Percentiles rank a stretch among this genome's conserved stretches.
Evolutionary conservation across 345 rosid species (phyloP).

Genomic region (Hypericum perforatum): DNA sequence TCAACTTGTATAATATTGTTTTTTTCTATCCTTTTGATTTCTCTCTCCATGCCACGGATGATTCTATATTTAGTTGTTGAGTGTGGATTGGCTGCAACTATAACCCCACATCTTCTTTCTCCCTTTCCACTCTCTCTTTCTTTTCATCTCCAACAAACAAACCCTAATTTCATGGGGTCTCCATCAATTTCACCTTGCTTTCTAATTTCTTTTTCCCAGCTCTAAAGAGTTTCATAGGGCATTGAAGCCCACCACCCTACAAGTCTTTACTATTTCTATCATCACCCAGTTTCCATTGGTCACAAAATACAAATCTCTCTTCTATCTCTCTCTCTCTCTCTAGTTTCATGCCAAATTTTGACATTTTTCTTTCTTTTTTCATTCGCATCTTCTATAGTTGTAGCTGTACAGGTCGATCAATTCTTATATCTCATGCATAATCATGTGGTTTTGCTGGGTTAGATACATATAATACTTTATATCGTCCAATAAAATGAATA

Average conservation of each 20-base stretch:
- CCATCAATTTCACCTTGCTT: conserved; percentile 17
- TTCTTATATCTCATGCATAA: conserved; percentile 2
- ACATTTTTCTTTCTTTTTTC: not conserved
- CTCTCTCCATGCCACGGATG: not conserved
- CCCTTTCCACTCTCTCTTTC: conserved; percentile 17
- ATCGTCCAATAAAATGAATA: not conserved
- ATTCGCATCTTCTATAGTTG: no score
- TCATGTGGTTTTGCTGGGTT: not conserved
- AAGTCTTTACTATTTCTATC: conserved; percentile 6
- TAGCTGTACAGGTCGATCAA: no score
- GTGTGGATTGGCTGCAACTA: no score
- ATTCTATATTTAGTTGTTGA: conserved; percentile 52
- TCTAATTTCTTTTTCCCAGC: conserved; percentile 37
- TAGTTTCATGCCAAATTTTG: conserved; percentile 12
- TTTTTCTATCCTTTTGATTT: conserved; percentile 6
- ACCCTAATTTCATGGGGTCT: conserved; percentile 1
- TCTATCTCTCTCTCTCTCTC: conserved; percentile 3
- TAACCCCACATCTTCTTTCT: not conserved
- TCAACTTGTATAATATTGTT: no score
- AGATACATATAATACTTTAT: no score
- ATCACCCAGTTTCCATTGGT: no score
- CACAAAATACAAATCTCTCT: no score
- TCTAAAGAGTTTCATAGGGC: conserved; percentile 40
- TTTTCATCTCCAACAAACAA: conserved; percentile 31
- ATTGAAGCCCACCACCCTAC: conserved; percentile 10